Percentiles rank a stretch among this genome's conserved stretches.
phyloP scores from a whole-genome alignment of 2,329 filamentous ascomycete species.

The Dryadomyces quercus-mongolicae region DNA sequence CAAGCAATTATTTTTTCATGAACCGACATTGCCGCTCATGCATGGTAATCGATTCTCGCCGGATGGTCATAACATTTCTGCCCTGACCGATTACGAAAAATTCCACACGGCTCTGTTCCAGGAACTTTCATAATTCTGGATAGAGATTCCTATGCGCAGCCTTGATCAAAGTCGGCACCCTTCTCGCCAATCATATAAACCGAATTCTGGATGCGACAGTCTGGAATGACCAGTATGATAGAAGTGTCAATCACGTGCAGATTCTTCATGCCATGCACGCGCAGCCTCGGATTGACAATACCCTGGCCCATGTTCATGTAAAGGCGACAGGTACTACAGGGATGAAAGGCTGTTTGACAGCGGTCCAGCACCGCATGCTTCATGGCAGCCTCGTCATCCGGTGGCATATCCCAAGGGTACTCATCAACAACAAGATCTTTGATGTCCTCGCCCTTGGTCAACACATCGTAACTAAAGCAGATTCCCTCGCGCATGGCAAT shows the following conservation, averaged over 20 bases:
- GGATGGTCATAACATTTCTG: no score
- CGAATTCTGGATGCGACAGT: constrained; percentile 46
- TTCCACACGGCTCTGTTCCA: no score
- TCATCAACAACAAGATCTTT: constrained; percentile 38
- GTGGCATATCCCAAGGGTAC: constrained; percentile 50
- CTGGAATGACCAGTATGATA: constrained; percentile 41
- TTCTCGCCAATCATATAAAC: constrained; percentile 50
- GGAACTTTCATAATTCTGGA: no score
- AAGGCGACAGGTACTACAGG: constrained; percentile 42
- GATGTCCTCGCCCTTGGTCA: constrained; percentile 44
- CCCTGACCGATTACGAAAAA: no score
- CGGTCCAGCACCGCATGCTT: constrained; percentile 42
- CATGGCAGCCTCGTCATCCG: constrained; percentile 43
- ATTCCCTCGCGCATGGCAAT: constrained; percentile 46
- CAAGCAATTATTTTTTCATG: no score
- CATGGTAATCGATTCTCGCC: no score
- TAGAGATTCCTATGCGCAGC: constrained; percentile 18
- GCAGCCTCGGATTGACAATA: constrained; percentile 38
- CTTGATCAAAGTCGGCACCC: constrained; percentile 34
- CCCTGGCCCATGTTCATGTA: constrained; percentile 37
- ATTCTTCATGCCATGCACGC: no score
- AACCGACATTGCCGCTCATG: no score
- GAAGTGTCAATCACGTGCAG: constrained; percentile 44
- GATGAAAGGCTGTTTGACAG: constrained; percentile 47
- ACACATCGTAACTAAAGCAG: constrained; percentile 43